Percentiles rank a stretch among this genome's conserved stretches.
These are phyloP conservation scores for Boletus edulis DNA, from an alignment of 768 basidiomycete species.

Conservation along the genomic window DNA sequence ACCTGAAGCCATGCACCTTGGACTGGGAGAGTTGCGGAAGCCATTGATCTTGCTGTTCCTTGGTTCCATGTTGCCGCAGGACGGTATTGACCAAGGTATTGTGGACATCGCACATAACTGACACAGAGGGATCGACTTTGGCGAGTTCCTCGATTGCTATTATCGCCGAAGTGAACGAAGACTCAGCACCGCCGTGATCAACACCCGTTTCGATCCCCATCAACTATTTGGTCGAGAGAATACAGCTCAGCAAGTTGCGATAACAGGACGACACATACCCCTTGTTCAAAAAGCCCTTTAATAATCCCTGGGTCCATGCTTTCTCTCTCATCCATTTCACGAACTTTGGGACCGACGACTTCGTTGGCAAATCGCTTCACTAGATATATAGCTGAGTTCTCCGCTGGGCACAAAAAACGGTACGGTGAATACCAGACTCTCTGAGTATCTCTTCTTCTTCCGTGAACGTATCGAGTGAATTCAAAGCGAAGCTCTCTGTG, in stretches of 20 bases:
- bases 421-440: constrained; percentile 66
- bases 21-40: constrained; percentile 77
- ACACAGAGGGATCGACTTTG: constrained; percentile 93
- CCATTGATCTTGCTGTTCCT: constrained; percentile 86
- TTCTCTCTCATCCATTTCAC: constrained; percentile 98
- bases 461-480: constrained; percentile 79
- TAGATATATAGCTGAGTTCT: constrained; percentile 30
- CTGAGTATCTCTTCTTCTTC: constrained; percentile 95
- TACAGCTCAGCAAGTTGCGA: neutral
- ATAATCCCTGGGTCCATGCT: constrained; percentile 88
- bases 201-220: constrained; percentile 96
- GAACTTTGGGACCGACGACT: constrained; percentile 85
- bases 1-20: constrained; percentile 48
- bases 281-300: constrained; percentile 90
- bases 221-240: constrained; percentile 47
- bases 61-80: constrained; percentile 78
- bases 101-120: constrained; percentile 96
- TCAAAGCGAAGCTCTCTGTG: constrained; percentile 34
- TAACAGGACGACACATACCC: constrained; percentile 55
- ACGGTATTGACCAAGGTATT: constrained; percentile 98
- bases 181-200: constrained; percentile 83
- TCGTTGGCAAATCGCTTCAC: constrained; percentile 89
- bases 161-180: constrained; percentile 92
- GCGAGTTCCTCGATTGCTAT: constrained; percentile 98
- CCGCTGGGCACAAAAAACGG: neutral